A percentile compares a stretch with the other conserved stretches of the same genome.
These are phyloP conservation scores for Wickerhamiella azyma DNA, from an alignment of 805 yeast species.

Conservation along the genomic window DNA sequence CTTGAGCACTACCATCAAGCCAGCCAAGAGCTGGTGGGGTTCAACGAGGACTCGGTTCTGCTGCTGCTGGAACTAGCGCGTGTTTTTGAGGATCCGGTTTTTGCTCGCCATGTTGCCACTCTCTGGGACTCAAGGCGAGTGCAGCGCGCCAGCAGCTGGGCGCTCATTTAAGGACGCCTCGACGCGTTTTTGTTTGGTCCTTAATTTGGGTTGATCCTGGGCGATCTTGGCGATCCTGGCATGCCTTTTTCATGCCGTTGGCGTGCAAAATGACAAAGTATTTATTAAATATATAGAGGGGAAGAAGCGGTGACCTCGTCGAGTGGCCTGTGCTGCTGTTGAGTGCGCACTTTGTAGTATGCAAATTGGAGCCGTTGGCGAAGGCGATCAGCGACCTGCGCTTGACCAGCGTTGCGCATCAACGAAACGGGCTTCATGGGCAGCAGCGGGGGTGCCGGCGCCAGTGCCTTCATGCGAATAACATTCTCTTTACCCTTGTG, in stretches of 20 bases:
- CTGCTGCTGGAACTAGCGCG: conserved; percentile 3
- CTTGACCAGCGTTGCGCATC: not conserved
- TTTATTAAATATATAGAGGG: not conserved
- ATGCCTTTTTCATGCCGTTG: too few relatives aligned
- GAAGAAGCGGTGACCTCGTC: conserved; percentile 5
- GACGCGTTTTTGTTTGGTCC: too few relatives aligned
- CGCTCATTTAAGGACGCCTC: not conserved
- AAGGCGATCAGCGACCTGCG: conserved; percentile 7
- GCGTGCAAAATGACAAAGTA: too few relatives aligned
- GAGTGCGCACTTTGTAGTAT: conserved; percentile 10
- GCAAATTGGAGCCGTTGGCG: conserved; percentile 8
- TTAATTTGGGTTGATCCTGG: too few relatives aligned
- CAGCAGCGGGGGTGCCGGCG: conserved; percentile 9
- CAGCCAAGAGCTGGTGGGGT: conserved; percentile 4
- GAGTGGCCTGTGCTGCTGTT: conserved; percentile 5
- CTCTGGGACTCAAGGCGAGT: not conserved
- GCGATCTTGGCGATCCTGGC: too few relatives aligned
- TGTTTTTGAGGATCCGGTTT: not conserved
- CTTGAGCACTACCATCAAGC: conserved; percentile 8
- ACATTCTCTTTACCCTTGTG: conserved; percentile 5
- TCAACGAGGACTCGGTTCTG: conserved; percentile 14
- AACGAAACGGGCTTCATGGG: conserved; percentile 3
- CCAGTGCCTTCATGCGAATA: conserved; percentile 5
- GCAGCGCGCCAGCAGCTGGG: not conserved
- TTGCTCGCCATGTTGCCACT: not conserved